Conservation (phyloP, 1,139 yeast species). For the Pichia sp. region DNA sequence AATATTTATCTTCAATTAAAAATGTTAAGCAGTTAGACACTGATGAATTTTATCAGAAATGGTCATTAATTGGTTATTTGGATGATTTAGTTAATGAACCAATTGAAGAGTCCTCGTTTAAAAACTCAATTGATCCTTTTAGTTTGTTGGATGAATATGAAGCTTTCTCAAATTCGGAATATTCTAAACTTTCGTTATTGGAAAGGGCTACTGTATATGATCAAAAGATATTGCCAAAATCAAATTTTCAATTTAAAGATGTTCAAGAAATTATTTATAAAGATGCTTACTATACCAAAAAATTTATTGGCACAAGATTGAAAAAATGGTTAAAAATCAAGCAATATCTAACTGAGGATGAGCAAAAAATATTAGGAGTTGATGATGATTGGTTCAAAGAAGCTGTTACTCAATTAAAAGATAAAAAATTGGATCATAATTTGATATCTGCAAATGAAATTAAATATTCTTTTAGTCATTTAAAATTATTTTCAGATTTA, state of each 20-base stretch:
- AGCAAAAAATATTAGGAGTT: slow-evolving; percentile 18
- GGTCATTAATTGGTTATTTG: slow-evolving; percentile 22
- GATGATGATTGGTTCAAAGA: slow-evolving; percentile 21
- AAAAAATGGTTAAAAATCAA: slow-evolving; percentile 25
- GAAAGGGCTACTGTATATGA: slow-evolving; percentile 20
- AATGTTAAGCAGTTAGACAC: slow-evolving; percentile 20
- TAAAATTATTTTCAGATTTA: slow-evolving; percentile 22
- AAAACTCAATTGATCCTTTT: slow-evolving; percentile 22
- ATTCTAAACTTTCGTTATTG: slow-evolving; percentile 9
- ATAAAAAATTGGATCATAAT: slow-evolving; percentile 21
- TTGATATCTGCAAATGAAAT: slow-evolving; percentile 22
- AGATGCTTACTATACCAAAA: slow-evolving; percentile 25
- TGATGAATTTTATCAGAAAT: slow-evolving; percentile 24
- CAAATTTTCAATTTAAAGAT: slow-evolving; percentile 22
- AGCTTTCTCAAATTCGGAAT: background rate
- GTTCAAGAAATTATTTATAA: slow-evolving; percentile 25
- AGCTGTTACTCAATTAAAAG: slow-evolving; percentile 16
- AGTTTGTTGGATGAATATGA: slow-evolving; percentile 10
- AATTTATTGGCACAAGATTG: slow-evolving; percentile 23
- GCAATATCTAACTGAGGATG: slow-evolving; percentile 19
- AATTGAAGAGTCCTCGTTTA: slow-evolving; percentile 17
- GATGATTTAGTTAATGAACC: slow-evolving; percentile 28
- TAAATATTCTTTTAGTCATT: slow-evolving; percentile 20
- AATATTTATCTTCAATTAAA: slow-evolving; percentile 20
- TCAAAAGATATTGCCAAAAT: slow-evolving; percentile 16